Evolutionary conservation across 2,329 filamentous ascomycete genomes (phyloP).

Genomic region (Domatiomyces globalis): DNA sequence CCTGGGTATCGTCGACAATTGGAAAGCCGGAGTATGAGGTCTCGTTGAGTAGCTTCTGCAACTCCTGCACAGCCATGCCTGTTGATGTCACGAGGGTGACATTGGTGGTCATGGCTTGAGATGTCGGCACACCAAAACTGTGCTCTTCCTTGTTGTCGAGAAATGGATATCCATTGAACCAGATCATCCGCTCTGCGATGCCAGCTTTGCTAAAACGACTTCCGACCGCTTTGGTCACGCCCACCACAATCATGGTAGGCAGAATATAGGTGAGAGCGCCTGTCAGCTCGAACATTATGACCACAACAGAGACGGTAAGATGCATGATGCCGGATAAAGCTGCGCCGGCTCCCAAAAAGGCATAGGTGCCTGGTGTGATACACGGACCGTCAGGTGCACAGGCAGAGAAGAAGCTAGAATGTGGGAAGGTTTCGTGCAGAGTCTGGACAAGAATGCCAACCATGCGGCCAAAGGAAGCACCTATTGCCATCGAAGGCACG

Average conservation of each 20-base stretch:
- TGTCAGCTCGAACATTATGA: slow-evolving; percentile 98
- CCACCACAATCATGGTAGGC: slow-evolving; percentile 97
- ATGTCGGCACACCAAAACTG: slow-evolving; percentile 88
- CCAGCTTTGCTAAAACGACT: slow-evolving; percentile 89
- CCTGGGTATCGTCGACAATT: slow-evolving; percentile 60
- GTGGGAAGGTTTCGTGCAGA: slow-evolving; percentile 69
- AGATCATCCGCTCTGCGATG: slow-evolving; percentile 96
- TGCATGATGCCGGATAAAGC: slow-evolving; percentile 96
- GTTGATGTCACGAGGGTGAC: slow-evolving; percentile 54
- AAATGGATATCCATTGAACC: slow-evolving; percentile 95
- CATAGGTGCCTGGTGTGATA: slow-evolving; percentile 94
- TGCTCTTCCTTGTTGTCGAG: slow-evolving; percentile 96
- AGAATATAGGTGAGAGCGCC: slow-evolving; percentile 95
- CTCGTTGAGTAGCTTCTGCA: slow-evolving; percentile 62
- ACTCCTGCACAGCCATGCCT: slow-evolving; percentile 59
- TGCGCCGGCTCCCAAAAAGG: slow-evolving; percentile 82
- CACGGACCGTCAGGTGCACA: slow-evolving; percentile 87
- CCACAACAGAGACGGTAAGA: slow-evolving; percentile 87
- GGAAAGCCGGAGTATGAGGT: slow-evolving; percentile 88
- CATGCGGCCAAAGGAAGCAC: slow-evolving; percentile 82
- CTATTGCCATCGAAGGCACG: slow-evolving; percentile 94
- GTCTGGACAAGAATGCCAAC: slow-evolving; percentile 91
- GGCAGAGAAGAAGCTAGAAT: slow-evolving; percentile 70
- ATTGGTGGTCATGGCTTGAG: slow-evolving; percentile 73
- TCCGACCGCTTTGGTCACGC: slow-evolving; percentile 84